Percentiles rank a stretch among this genome's conserved stretches.
Evolutionary conservation across 2,329 filamentous ascomycete species (phyloP).

Genomic region (Cercospora citrullina): DNA sequence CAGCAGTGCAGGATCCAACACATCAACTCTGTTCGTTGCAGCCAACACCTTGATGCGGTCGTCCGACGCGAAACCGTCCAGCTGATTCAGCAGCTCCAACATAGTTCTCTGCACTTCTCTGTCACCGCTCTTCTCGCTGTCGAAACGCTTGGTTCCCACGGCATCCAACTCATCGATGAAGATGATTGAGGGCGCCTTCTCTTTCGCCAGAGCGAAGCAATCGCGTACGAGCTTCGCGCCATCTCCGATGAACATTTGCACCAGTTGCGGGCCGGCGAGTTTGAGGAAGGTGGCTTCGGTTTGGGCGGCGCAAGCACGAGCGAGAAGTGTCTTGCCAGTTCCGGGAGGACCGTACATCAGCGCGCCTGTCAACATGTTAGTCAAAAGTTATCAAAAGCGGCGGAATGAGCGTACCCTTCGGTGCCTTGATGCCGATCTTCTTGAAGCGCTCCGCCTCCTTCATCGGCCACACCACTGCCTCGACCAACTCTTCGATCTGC

Average conservation of each 20-base stretch:
- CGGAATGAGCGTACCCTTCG: constrained; percentile 69
- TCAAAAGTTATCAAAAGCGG: background rate
- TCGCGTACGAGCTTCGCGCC: constrained; percentile 96
- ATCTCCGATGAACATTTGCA: constrained; percentile 99
- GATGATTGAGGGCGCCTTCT: constrained; percentile 98
- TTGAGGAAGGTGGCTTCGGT: constrained; percentile 99
- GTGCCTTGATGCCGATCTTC: constrained; percentile 99
- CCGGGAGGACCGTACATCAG: constrained; percentile 96
- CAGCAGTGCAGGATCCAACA: constrained; percentile 89
- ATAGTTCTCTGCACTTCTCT: constrained; percentile 98
- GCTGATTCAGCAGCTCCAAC: constrained; percentile 97
- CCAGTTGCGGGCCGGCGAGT: constrained; percentile 92
- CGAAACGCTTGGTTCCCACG: constrained; percentile 98
- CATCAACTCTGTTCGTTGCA: constrained; percentile 97
- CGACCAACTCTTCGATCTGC: constrained; percentile 97
- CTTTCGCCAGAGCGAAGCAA: constrained; percentile 95
- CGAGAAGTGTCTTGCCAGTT: constrained; percentile 87
- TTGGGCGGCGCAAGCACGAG: constrained; percentile 93
- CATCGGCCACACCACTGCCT: constrained; percentile 99
- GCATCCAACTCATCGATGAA: constrained; percentile 99
- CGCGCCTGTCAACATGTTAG: constrained; percentile 62
- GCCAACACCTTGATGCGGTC: constrained; percentile 97
- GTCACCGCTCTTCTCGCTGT: constrained; percentile 96
- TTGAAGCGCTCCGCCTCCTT: constrained; percentile 99
- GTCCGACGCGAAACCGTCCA: constrained; percentile 95